Percentiles rank a stretch among this genome's conserved stretches.
These are phyloP conservation scores for Sporisorium scitamineum DNA, from an alignment of 1,284 basidiomycete species.

Conservation along the genomic window DNA sequence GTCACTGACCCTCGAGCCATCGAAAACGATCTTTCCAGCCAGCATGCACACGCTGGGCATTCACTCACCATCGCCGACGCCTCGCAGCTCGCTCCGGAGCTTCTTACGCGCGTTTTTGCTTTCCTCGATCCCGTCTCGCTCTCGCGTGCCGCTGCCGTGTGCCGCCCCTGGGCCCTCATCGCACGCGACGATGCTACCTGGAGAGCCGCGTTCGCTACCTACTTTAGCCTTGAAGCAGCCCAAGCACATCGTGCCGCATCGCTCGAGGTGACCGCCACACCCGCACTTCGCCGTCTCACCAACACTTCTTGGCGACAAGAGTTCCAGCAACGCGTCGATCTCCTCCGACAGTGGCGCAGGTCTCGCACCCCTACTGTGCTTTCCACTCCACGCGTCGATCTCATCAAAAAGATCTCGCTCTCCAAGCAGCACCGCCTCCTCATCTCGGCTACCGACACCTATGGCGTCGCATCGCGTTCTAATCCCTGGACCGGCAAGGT, in stretches of 20 bases:
- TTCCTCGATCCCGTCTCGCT: constrained; percentile 79
- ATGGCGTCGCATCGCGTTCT: constrained; percentile 81
- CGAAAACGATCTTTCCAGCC: not conserved
- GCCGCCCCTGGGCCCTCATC: constrained; percentile 75
- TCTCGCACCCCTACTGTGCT: constrained; percentile 75
- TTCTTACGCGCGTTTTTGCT: constrained; percentile 82
- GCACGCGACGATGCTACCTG: constrained; percentile 84
- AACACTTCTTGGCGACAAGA: constrained; percentile 57
- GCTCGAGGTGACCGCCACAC: constrained; percentile 70
- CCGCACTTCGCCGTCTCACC: constrained; percentile 74
- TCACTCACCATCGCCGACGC: not conserved
- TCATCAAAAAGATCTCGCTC: constrained; percentile 63
- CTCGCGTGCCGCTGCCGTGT: constrained; percentile 75
- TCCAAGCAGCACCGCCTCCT: constrained; percentile 75
- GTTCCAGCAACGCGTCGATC: constrained; percentile 56
- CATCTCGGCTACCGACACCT: constrained; percentile 77
- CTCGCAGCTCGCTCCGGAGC: constrained; percentile 75
- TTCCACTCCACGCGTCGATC: constrained; percentile 56
- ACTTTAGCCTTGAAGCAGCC: constrained; percentile 74
- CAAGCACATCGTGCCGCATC: constrained; percentile 74
- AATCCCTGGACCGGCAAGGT: constrained; percentile 77
- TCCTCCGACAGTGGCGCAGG: constrained; percentile 76
- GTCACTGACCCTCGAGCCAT: constrained; percentile 21
- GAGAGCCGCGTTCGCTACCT: constrained; percentile 81
- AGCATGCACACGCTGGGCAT: constrained; percentile 56